These are phyloP conservation scores for Thelonectria blattea DNA, from an alignment of 2,329 filamentous ascomycete genomes.

Conservation along the genomic window DNA sequence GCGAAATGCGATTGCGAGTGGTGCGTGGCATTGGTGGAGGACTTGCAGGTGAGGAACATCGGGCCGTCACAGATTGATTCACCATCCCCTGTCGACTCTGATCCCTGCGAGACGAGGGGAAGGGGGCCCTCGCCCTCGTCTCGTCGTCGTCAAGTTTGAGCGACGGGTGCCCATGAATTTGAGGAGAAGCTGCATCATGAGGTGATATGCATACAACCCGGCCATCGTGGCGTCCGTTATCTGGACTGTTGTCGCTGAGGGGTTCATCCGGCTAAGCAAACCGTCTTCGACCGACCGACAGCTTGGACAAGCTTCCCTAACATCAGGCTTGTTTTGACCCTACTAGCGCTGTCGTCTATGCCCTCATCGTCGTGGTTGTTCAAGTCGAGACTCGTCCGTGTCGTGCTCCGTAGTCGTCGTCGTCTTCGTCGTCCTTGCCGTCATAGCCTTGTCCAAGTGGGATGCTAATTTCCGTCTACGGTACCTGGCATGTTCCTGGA, in stretches of 20 bases:
- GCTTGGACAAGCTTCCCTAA: too few relatives aligned
- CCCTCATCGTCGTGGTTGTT: neutral
- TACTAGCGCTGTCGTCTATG: neutral
- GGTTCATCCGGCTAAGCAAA: neutral
- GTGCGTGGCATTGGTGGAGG: conserved; percentile 18
- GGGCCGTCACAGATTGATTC: conserved; percentile 34
- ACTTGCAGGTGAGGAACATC: conserved; percentile 25
- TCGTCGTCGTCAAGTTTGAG: conserved; percentile 3
- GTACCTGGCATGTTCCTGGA: conserved; percentile 11
- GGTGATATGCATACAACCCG: neutral
- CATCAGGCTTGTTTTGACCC: too few relatives aligned
- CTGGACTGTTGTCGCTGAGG: neutral
- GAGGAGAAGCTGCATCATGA: conserved; percentile 13
- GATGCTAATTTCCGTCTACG: conserved; percentile 18
- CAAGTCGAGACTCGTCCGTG: neutral
- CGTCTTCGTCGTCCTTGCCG: neutral
- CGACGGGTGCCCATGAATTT: neutral
- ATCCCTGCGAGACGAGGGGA: neutral
- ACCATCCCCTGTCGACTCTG: neutral
- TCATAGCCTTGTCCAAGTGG: neutral
- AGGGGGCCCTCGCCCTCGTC: neutral
- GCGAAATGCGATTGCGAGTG: conserved; percentile 8
- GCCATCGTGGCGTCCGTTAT: conserved; percentile 6
- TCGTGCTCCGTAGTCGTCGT: neutral
- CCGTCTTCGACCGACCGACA: too few relatives aligned